These are phyloP conservation scores for Nyssa sinensis DNA, from an alignment of 148 eudicot genomes.

Conservation along the genomic window DNA sequence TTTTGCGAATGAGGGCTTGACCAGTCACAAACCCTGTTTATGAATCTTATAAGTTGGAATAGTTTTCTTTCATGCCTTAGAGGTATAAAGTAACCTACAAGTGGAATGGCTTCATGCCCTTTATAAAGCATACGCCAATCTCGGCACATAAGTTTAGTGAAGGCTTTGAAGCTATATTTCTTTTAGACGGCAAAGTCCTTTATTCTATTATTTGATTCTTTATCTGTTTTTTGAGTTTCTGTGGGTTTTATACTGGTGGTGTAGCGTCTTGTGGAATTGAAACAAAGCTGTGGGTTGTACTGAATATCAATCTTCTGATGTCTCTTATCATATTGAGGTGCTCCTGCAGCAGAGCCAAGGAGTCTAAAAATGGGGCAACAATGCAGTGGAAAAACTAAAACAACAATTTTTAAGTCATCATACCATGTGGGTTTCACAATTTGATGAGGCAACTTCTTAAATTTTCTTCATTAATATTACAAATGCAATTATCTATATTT, in stretches of 20 bases:
- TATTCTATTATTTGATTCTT: not conserved
- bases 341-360: not conserved
- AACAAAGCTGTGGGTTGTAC: not conserved
- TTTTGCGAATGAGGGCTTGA: no score
- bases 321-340: not conserved
- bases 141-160: not conserved
- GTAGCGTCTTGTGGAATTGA: not conserved
- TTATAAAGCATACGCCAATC: not conserved
- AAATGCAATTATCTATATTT: conserved; percentile 6
- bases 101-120: not conserved
- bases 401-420: not conserved
- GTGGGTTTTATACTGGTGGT: not conserved
- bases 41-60: not conserved
- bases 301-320: not conserved
- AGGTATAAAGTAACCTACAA: not conserved
- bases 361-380: not conserved
- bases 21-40: not conserved
- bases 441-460: not conserved
- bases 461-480: not conserved
- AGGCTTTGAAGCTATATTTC: no score
- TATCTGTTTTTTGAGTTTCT: not conserved
- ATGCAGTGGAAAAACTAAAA: not conserved
- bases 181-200: not conserved
- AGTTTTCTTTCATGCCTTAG: not conserved
- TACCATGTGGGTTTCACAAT: not conserved